Percentiles rank a stretch among this genome's conserved stretches.
Evolutionary conservation across 257 asterid species (phyloP).

Genomic region (Solanum piurae): DNA sequence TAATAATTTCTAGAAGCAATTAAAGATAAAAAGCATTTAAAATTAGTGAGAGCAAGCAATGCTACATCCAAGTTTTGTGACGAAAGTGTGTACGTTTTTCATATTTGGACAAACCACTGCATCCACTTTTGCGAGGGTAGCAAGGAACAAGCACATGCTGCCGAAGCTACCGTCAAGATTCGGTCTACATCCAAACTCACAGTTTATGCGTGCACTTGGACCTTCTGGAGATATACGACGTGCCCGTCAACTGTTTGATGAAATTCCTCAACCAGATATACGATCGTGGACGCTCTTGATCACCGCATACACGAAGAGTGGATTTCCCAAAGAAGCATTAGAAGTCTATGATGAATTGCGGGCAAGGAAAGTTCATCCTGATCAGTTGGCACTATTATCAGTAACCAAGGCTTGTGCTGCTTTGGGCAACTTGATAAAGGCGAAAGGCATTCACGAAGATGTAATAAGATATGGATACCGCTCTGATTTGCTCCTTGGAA

Average conservation of each 20-base stretch:
- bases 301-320: slow-evolving; percentile 9
- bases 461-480: slow-evolving; percentile 22
- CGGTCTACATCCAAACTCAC: neutral
- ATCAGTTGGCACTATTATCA: slow-evolving; percentile 14
- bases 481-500: slow-evolving; percentile 52
- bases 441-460: slow-evolving; percentile 47
- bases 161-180: neutral
- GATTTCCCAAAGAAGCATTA: slow-evolving; percentile 15
- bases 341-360: slow-evolving; percentile 7
- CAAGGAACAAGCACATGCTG: neutral
- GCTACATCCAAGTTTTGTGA: neutral
- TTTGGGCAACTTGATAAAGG: slow-evolving; percentile 34
- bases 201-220: neutral
- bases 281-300: slow-evolving; percentile 18
- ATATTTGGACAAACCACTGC: neutral
- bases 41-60: too few relatives aligned
- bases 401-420: slow-evolving; percentile 16
- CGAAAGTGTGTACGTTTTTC: neutral
- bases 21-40: too few relatives aligned
- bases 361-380: slow-evolving; percentile 4
- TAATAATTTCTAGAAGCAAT: too few relatives aligned
- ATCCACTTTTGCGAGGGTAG: neutral
- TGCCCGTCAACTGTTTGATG: slow-evolving; percentile 21
- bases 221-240: slow-evolving; percentile 9
- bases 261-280: slow-evolving; percentile 15